phyloP scores from a whole-genome alignment of 768 basidiomycete genomes.

The Cystobasidium tubakii region DNA sequence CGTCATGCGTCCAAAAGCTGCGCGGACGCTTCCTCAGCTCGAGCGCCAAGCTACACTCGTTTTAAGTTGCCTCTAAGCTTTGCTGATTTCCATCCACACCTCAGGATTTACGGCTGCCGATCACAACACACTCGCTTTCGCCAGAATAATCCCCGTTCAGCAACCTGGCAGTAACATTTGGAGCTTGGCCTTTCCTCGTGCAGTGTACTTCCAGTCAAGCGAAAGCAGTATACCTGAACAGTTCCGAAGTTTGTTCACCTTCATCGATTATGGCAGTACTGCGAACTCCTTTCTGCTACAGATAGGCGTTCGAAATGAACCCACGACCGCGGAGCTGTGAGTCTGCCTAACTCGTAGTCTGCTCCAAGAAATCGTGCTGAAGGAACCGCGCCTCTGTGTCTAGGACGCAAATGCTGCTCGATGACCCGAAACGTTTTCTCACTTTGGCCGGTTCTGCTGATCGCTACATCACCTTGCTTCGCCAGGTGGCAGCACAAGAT shows the following conservation, averaged over 20 bases:
- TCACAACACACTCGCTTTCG: not conserved
- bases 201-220: constrained; percentile 15
- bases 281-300: constrained; percentile 79
- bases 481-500: constrained; percentile 24
- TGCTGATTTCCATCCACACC: constrained; percentile 37
- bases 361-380: not conserved
- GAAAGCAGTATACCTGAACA: constrained; percentile 47
- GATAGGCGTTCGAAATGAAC: constrained; percentile 80
- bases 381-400: not conserved
- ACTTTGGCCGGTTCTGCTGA: constrained; percentile 63
- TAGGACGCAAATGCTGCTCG: constrained; percentile 59
- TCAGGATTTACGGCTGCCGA: constrained; percentile 14
- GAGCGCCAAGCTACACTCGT: too few relatives aligned
- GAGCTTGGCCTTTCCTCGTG: not conserved
- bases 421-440: constrained; percentile 66
- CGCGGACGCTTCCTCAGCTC: too few relatives aligned
- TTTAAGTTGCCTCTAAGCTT: constrained; percentile 26
- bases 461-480: constrained; percentile 54
- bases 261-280: constrained; percentile 74
- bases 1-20: too few relatives aligned
- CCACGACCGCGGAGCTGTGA: constrained; percentile 65
- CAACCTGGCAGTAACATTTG: not conserved
- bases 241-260: constrained; percentile 75
- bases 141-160: constrained; percentile 9
- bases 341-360: constrained; percentile 38